Evolutionary conservation across 2,329 filamentous ascomycete genomes (phyloP), one percentile per base, ranked within the genome.

Genomic region (Aspergillus pseudoviridinutans): DNA sequence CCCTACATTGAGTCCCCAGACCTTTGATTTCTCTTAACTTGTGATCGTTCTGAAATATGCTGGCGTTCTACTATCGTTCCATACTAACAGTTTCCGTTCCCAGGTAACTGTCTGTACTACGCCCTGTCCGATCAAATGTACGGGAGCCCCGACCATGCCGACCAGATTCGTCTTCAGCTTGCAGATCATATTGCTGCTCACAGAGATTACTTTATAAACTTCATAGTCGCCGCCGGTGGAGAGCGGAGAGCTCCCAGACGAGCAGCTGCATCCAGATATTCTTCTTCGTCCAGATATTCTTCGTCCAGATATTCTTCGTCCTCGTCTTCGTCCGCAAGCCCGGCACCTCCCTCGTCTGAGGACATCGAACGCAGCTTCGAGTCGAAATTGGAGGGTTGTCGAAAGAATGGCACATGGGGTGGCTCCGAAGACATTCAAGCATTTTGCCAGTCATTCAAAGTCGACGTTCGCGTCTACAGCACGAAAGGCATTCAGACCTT

Each of bases 21-120:
- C 54, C 27, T 8, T 28, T 28, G 32, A 55, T 27, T 29, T 47
- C 54, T 49, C 53, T 64, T 58, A 52, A 52, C 35, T 49, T 17
- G 8, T 14, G 12, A 41, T 32, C 58, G 42, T 54, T 56, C 57
- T 20, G 10, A 27, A 5, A 2, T 3, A 9, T 17, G 22, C 32
- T 9, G 4, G 51, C 38, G 38, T 29, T 29, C 49, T 56, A 51
- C 29, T 54, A 22, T 49, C 49, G 42, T 14, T 22, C 47, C 47
- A 61, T 50, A 62, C 61, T 70, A 58, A 71, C 66, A 61, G 58
- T 61, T 58, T 54, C 22, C 50, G 38, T n/a, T 3, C 63, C 20
- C 57, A 88, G 87, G 86, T 64, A 88, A 88, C 75, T 89, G 87
- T 72, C 80, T 89, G 41, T 89, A 88, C 76, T 84, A 86, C 71